These are phyloP conservation scores for Meira miltonrushii DNA, from an alignment of 1,284 basidiomycete genomes.

Conservation along the genomic window DNA sequence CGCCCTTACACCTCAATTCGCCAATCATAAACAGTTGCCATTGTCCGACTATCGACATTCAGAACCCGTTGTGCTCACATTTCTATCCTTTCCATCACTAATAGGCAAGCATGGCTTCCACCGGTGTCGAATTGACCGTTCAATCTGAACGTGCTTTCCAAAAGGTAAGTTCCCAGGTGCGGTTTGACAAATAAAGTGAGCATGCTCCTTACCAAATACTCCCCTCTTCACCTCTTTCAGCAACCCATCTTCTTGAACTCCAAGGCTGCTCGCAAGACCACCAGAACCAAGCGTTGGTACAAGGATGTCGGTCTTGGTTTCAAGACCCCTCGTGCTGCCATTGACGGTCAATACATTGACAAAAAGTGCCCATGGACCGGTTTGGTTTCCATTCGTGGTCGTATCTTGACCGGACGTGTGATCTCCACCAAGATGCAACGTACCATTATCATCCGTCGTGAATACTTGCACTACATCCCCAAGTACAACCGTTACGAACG, in stretches of 20 bases:
- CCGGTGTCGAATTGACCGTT: slow-evolving; percentile 14
- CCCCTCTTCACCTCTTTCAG: slow-evolving; percentile 23
- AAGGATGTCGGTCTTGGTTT: slow-evolving; percentile 60
- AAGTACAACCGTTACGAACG: slow-evolving; percentile 73
- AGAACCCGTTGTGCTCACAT: too few relatives aligned
- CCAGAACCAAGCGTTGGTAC: slow-evolving; percentile 97
- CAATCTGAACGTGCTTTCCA: slow-evolving; percentile 18
- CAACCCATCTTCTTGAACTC: slow-evolving; percentile 97
- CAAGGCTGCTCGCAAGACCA: slow-evolving; percentile 83
- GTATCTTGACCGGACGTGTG: slow-evolving; percentile 94
- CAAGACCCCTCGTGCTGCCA: slow-evolving; percentile 85
- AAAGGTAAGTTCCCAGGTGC: slow-evolving; percentile 44
- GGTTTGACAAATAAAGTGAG: too few relatives aligned
- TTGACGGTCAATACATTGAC: slow-evolving; percentile 97
- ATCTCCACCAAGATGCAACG: slow-evolving; percentile 99
- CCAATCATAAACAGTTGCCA: too few relatives aligned
- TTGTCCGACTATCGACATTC: too few relatives aligned
- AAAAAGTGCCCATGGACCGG: slow-evolving; percentile 97
- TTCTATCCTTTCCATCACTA: slow-evolving; percentile 10
- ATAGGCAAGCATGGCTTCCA: slow-evolving; percentile 36
- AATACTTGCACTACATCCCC: slow-evolving; percentile 92
- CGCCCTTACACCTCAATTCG: too few relatives aligned
- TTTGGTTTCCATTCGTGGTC: slow-evolving; percentile 82
- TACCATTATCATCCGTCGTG: slow-evolving; percentile 94
- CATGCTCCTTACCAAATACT: slow-evolving; percentile 65